Percentiles rank a stretch among this genome's conserved stretches.
phyloP scores from a whole-genome alignment of 2,329 filamentous ascomycete species.

The Microcyclospora tardicrescens region DNA sequence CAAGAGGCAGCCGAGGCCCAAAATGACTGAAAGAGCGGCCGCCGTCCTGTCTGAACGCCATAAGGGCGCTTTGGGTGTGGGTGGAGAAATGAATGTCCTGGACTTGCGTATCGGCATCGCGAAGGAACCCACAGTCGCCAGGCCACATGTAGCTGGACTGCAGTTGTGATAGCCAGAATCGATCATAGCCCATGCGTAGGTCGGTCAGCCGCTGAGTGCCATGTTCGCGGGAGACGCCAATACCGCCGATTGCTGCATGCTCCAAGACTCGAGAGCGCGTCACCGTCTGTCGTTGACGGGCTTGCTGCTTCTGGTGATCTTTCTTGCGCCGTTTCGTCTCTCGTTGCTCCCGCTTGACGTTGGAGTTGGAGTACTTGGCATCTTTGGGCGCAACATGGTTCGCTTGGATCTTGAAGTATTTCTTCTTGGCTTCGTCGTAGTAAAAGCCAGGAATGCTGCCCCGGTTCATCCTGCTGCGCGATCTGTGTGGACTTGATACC shows the following conservation, averaged over 20 bases:
- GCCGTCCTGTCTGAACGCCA: too few species aligned
- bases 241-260: slow-evolving; percentile 2
- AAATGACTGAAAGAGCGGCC: too few species aligned
- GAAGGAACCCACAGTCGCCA: neutral
- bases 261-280: slow-evolving; percentile 4
- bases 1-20: too few species aligned
- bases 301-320: slow-evolving; percentile 7
- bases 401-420: slow-evolving; percentile 37
- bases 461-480: slow-evolving; percentile 23
- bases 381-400: slow-evolving; percentile 23
- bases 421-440: slow-evolving; percentile 34
- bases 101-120: neutral
- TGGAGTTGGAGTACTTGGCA: slow-evolving; percentile 29
- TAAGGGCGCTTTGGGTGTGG: too few species aligned
- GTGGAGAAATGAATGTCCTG: too few species aligned
- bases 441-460: slow-evolving; percentile 37
- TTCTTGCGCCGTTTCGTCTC: slow-evolving; percentile 19
- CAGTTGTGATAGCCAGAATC: slow-evolving; percentile 14
- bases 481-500: too few species aligned
- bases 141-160: slow-evolving; percentile 12
- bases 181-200: slow-evolving; percentile 7
- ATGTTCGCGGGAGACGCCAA: slow-evolving; percentile 6
- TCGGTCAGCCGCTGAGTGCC: slow-evolving; percentile 1
- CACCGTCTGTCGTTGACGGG: slow-evolving; percentile 13
- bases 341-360: slow-evolving; percentile 25